These are phyloP conservation scores for Jatropha curcas DNA, from an alignment of 345 rosid genomes.

Conservation along the genomic window DNA sequence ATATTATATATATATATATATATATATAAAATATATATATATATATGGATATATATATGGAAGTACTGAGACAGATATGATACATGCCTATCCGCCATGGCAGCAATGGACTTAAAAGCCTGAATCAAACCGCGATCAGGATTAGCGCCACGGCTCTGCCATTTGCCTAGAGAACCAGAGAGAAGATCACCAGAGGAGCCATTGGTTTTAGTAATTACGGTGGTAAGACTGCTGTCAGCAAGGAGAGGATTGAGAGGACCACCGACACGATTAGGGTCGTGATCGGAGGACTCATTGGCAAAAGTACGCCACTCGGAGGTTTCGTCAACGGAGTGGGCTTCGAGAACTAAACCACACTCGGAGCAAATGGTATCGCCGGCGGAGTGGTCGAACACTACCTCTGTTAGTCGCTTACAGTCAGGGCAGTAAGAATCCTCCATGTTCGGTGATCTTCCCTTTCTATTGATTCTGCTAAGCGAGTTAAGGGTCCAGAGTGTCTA, in stretches of 20 bases:
- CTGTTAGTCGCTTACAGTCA: constrained; percentile 44
- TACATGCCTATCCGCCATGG: constrained; percentile 44
- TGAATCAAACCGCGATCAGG: constrained; percentile 36
- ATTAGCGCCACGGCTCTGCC: constrained; percentile 43
- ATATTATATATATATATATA: too few relatives aligned
- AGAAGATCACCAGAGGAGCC: constrained; percentile 33
- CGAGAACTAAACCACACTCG: constrained; percentile 50
- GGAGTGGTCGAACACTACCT: constrained; percentile 42
- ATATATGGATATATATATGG: too few relatives aligned
- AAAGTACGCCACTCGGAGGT: constrained; percentile 54
- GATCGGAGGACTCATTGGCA: constrained; percentile 36
- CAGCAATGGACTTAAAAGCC: constrained; percentile 45
- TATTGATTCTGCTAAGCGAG: background rate
- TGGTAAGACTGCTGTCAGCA: constrained; percentile 40
- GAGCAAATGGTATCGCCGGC: constrained; percentile 56
- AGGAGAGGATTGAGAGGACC: constrained; percentile 45
- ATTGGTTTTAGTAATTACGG: constrained; percentile 41
- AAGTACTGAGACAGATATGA: background rate
- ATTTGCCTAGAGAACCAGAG: constrained; percentile 30
- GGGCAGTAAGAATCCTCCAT: constrained; percentile 49
- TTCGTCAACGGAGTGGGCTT: constrained; percentile 45
- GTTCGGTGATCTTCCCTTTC: background rate
- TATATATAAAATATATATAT: too few relatives aligned
- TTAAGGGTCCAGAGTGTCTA: too few relatives aligned
- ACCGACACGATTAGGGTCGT: constrained; percentile 53